Base-by-base conservation (phyloP, 176 grass and related monocot species). In the Triticum monococcum region DNA sequence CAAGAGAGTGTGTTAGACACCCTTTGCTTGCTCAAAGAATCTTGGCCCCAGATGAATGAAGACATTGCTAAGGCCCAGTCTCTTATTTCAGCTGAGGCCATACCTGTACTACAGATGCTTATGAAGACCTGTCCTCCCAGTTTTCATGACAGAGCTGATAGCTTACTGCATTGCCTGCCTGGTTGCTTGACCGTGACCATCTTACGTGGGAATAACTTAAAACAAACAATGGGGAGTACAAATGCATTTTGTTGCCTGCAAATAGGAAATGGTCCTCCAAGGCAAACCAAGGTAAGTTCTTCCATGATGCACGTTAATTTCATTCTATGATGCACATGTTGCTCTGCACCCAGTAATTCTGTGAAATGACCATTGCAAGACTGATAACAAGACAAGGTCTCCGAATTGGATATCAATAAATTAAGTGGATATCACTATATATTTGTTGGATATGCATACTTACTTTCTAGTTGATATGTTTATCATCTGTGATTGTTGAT, bases 171-270 rank as follows among this genome's bases (percentile, higher is more conserved):
- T 78, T 96, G 93, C 88, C 86, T 98, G 82, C 96, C 96, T 69
- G 96, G 96, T 62, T 95, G 96, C 87, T 83, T 98, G 86, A 98
- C 91, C 1, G 93, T 98, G 77, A 95, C 91, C 9, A 93, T 98
- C 77, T 92, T 93, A 83, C 89, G 96, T 50, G 96, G 96, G 81
- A 98, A 95, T 84, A 95, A 95, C 68, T 91, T 98, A 80, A 98
- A 98, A 72, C 96, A 98, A 86, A 95, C 96, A 72, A 95, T 98
- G 93, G 93, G 93, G 37, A 89, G 90, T 75, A 95, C 96, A 18
- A 98, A 98, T 89, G 91, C 96, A 30, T 98, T 98, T 85, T 98
- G 96, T 89, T 93, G 91, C 62, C 83, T 98, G 81, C 94, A 98
- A 90, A 98, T 98, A 48, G 96, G 96, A 86, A 98, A 95, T 89